These are phyloP conservation scores for Lasiodiplodia citricola DNA, from an alignment of 2,329 filamentous ascomycete genomes.

Conservation along the genomic window DNA sequence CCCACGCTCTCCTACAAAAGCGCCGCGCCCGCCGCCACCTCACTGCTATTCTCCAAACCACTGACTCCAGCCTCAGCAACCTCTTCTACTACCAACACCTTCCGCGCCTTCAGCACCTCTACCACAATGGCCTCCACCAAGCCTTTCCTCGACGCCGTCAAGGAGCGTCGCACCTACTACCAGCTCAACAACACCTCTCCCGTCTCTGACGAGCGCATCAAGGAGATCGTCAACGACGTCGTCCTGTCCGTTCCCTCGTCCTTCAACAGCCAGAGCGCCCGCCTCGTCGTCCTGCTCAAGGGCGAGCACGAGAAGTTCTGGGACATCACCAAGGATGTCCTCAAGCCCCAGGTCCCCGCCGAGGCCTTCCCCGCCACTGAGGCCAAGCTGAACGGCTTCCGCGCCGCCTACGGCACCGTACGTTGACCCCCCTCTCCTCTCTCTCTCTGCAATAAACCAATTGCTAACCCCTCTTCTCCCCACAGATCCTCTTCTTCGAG, in stretches of 20 bases:
- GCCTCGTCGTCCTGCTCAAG: conserved; percentile 78
- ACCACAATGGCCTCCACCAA: conserved; percentile 47
- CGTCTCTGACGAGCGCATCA: conserved; percentile 63
- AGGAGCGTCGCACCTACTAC: conserved; percentile 73
- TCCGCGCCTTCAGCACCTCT: conserved; percentile 26
- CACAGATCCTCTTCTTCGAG: conserved; percentile 81
- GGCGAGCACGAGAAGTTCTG: conserved; percentile 87
- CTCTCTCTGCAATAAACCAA: no score
- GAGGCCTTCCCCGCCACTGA: conserved; percentile 64
- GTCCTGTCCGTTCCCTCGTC: conserved; percentile 75
- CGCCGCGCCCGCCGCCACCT: conserved; percentile 4
- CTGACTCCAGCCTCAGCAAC: conserved; percentile 4
- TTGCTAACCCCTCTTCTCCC: background rate
- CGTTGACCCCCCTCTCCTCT: conserved; percentile 40
- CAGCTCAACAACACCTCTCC: conserved; percentile 67
- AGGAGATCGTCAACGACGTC: conserved; percentile 64
- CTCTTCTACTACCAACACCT: background rate
- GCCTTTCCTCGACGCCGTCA: conserved; percentile 67
- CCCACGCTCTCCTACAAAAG: conserved; percentile 23
- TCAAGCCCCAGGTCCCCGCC: conserved; percentile 71
- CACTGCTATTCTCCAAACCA: background rate
- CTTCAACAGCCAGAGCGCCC: conserved; percentile 89
- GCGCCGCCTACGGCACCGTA: conserved; percentile 76
- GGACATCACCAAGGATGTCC: conserved; percentile 70
- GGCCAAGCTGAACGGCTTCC: conserved; percentile 64